These are phyloP conservation scores for Fonsecaea pedrosoi DNA, from an alignment of 2,329 filamentous ascomycete genomes.

Conservation along the genomic window DNA sequence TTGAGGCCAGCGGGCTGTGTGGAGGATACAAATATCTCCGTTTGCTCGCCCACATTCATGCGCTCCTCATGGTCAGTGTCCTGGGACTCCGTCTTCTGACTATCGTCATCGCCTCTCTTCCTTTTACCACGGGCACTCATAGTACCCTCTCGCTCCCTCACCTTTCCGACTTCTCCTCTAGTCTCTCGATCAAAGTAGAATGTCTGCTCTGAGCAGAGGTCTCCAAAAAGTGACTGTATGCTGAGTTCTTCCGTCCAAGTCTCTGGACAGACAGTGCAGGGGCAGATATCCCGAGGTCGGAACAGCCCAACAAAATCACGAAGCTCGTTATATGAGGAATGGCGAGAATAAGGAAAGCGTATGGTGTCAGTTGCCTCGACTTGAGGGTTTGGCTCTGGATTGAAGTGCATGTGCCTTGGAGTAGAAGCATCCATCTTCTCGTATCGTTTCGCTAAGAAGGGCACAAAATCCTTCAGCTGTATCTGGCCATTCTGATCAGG, in stretches of 20 bases:
- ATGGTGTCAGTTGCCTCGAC: constrained; percentile 26
- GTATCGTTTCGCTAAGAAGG: constrained; percentile 24
- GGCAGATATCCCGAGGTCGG: constrained; percentile 76
- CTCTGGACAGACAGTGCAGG: constrained; percentile 73
- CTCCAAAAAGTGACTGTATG: constrained; percentile 74
- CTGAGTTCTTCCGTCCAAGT: constrained; percentile 70
- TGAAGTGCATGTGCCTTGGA: background rate
- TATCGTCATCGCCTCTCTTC: constrained; percentile 28
- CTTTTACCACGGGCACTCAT: constrained; percentile 37
- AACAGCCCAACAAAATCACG: constrained; percentile 73
- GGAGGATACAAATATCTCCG: background rate
- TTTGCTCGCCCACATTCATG: constrained; percentile 15
- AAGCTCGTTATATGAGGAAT: constrained; percentile 84
- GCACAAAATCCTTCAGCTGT: constrained; percentile 45
- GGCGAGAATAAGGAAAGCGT: constrained; percentile 83
- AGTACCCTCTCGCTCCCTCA: constrained; percentile 33
- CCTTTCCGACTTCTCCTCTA: constrained; percentile 46
- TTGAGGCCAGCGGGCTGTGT: background rate
- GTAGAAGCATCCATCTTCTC: constrained; percentile 1
- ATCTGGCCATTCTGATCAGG: constrained; percentile 49
- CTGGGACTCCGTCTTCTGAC: constrained; percentile 28
- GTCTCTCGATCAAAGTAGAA: constrained; percentile 73
- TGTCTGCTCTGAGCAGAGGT: constrained; percentile 64
- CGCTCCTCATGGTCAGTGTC: constrained; percentile 19
- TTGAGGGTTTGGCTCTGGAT: background rate